phyloP scores from a whole-genome alignment of 768 basidiomycete species.

The Suillus alpinus region DNA sequence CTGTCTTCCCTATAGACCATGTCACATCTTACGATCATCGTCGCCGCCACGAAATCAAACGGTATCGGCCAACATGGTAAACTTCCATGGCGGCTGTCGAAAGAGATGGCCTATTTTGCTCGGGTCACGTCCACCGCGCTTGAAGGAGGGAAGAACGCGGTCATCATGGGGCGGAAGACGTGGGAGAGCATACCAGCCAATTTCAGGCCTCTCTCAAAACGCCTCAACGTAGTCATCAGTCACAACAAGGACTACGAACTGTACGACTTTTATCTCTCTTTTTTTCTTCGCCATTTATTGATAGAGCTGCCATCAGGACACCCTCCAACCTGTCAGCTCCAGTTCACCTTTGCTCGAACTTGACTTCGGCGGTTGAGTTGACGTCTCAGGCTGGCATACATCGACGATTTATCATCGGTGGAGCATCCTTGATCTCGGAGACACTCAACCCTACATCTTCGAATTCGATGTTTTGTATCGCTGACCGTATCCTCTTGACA shows the following conservation, averaged over 20 bases:
- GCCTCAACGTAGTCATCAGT: slow-evolving; percentile 79
- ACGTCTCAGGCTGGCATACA: slow-evolving; percentile 34
- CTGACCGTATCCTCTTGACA: slow-evolving; percentile 86
- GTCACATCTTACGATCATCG: slow-evolving; percentile 83
- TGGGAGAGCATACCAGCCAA: slow-evolving; percentile 95
- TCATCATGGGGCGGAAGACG: slow-evolving; percentile 95
- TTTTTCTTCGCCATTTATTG: slow-evolving; percentile 1
- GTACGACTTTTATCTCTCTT: slow-evolving; percentile 39
- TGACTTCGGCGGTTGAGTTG: slow-evolving; percentile 19
- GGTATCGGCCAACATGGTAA: slow-evolving; percentile 79
- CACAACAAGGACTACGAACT: slow-evolving; percentile 55
- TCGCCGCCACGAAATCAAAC: slow-evolving; percentile 83
- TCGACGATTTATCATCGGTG: slow-evolving; percentile 85
- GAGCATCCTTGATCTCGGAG: slow-evolving; percentile 79
- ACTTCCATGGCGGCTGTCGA: slow-evolving; percentile 87
- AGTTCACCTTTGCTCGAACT: slow-evolving; percentile 27
- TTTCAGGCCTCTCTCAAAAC: slow-evolving; percentile 73
- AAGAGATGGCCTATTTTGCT: slow-evolving; percentile 93
- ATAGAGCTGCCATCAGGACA: slow-evolving; percentile 13
- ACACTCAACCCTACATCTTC: slow-evolving; percentile 43
- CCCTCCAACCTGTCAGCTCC: slow-evolving; percentile 14
- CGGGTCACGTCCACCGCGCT: slow-evolving; percentile 65
- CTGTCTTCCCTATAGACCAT: slow-evolving; percentile 31
- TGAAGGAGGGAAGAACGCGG: slow-evolving; percentile 58
- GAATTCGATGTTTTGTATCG: slow-evolving; percentile 36